Percentiles rank a stretch among this genome's conserved stretches.
These are phyloP conservation scores for Neonectria faginata DNA, from an alignment of 2,329 filamentous ascomycete genomes.

Conservation along the genomic window DNA sequence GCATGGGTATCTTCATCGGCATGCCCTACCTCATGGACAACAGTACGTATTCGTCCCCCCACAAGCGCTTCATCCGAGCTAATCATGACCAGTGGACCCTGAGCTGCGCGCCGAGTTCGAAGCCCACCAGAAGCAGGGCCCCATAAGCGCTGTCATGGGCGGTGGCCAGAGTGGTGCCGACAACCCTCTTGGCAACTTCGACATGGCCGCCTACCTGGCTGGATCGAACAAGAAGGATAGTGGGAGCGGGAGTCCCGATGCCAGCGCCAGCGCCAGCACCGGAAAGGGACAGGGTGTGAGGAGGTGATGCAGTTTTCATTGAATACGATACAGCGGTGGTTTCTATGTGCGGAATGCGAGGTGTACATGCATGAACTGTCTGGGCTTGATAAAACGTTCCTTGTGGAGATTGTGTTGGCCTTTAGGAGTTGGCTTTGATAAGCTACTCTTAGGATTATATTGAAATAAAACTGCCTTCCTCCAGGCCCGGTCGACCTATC, in stretches of 20 bases:
- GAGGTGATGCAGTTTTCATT: constrained; percentile 43
- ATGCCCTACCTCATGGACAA: constrained; percentile 97
- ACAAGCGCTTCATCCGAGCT: constrained; percentile 16
- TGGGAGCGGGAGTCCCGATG: constrained; percentile 28
- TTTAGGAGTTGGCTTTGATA: constrained; percentile 9
- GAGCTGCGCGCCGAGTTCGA: constrained; percentile 94
- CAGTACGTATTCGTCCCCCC: constrained; percentile 70
- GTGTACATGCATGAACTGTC: constrained; percentile 11
- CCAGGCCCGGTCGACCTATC: not conserved
- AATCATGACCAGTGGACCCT: constrained; percentile 82
- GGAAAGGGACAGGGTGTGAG: constrained; percentile 57
- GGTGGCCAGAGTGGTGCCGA: constrained; percentile 46
- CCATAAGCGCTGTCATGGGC: constrained; percentile 69
- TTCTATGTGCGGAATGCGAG: constrained; percentile 4
- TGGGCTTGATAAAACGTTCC: not conserved
- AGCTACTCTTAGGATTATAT: constrained; percentile 10
- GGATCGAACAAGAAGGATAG: constrained; percentile 62
- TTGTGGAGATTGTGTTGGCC: constrained; percentile 4
- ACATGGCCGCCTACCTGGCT: constrained; percentile 73
- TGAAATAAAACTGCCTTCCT: not conserved
- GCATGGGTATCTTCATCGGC: constrained; percentile 85
- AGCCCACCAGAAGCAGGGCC: constrained; percentile 83
- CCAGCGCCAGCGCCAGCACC: constrained; percentile 25
- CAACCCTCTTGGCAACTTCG: constrained; percentile 66
- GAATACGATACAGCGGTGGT: not conserved